Evolutionary conservation across 768 basidiomycete species (phyloP).

Genomic region (Leucocoprinus sp.): DNA sequence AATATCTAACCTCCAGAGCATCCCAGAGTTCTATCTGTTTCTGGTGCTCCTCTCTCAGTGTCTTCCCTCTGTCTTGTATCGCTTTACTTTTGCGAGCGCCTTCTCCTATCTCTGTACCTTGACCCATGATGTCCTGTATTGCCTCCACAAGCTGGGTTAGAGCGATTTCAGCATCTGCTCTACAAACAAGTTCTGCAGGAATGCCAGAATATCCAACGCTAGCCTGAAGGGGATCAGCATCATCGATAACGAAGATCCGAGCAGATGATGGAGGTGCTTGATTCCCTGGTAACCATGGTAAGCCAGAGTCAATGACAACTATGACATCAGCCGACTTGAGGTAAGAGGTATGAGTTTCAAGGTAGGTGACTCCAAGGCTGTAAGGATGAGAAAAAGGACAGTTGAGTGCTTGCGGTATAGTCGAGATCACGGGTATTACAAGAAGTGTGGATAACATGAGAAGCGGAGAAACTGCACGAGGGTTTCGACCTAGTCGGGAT

Average conservation of each 20-base stretch:
- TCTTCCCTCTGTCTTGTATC: conserved; percentile 5
- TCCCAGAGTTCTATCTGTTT: conserved; percentile 4
- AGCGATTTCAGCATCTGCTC: conserved; percentile 46
- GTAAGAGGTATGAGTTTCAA: conserved; percentile 36
- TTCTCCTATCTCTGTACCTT: conserved; percentile 18
- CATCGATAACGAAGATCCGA: conserved; percentile 51
- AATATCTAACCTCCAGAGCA: background rate
- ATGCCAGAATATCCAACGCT: conserved; percentile 42
- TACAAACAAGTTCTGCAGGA: conserved; percentile 50
- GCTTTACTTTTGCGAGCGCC: conserved; percentile 14
- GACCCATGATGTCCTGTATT: conserved; percentile 21
- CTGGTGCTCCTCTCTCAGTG: conserved; percentile 4
- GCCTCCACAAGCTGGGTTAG: conserved; percentile 39
- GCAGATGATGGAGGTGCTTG: conserved; percentile 35
- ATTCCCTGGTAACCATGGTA: conserved; percentile 55
- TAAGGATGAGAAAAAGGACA: conserved; percentile 50
- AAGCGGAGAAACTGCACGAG: conserved; percentile 36
- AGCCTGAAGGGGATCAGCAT: conserved; percentile 52
- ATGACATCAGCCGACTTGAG: conserved; percentile 53
- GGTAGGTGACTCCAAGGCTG: conserved; percentile 45
- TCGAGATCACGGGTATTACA: conserved; percentile 44
- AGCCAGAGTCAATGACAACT: conserved; percentile 54
- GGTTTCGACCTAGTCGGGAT: conserved; percentile 52
- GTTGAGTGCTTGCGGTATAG: conserved; percentile 43
- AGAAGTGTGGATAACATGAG: conserved; percentile 39